Base-by-base conservation (phyloP, 2,329 filamentous ascomycete species). In the Thielaviopsis euricoi region DNA sequence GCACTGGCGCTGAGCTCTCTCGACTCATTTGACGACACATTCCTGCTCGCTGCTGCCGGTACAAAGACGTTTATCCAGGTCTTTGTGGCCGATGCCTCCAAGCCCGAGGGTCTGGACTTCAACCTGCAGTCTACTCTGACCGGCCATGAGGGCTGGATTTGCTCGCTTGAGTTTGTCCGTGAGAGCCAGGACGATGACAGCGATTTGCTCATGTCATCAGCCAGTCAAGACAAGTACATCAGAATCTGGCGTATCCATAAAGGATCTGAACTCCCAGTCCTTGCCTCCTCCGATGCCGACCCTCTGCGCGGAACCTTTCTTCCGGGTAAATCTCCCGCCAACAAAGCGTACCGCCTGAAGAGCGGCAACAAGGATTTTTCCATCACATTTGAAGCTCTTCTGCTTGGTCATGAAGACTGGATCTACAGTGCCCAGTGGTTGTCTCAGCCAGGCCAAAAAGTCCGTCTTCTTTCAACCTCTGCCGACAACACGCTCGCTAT, bases 391-490 rank as follows among this genome's bases (percentile, higher is more conserved):
- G 93, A 98, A 69, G 93, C 93, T 1, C 75, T 98, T 2, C 78
- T 98, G 6, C 79, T 98, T 2, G 93, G 93, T 9, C 93, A 98
- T 66, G 93, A 98, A 67, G 93, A 98, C 66, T 98, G 93, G 93
- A 91, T 98, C 59, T 97, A 95, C 70, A 94, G 87, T 58, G 84
- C 87, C 1, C 76, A 77, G 57, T 96, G 90, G 90, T 78, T 79
- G 60, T 49, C 52, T 10, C 49, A 49, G 25, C 53, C 53, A n/a
- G 70, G 69, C 53, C 71, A 67, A 19, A 80, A 76, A 60, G 74
- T 86, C 13, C 87, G 86, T 64, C 79, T 96, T 9, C 79, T 98
- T 3, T 90, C 91, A 1, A 85, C 91, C 0, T 97, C 93, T 2
- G 93, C 93, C 3, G 93, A 98, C 67, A 97, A 95, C 67, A 96